Evolutionary conservation across 2,329 filamentous ascomycete genomes (phyloP).

Genomic region (Epicoccum sorghinum): DNA sequence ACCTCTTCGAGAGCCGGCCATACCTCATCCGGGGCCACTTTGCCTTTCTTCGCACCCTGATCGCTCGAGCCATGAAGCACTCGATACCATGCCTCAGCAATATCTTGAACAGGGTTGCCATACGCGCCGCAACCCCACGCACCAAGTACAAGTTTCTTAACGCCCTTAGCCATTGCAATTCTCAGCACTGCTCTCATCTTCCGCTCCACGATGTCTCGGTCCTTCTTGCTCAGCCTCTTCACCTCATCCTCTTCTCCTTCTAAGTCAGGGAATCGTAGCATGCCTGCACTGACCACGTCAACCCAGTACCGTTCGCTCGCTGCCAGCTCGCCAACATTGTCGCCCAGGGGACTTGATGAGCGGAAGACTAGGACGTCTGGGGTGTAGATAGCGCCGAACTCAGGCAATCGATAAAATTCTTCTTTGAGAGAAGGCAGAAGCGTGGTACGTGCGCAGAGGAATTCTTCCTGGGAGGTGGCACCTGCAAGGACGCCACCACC

Average conservation of each 20-base stretch:
- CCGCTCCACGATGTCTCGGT: slow-evolving; percentile 57
- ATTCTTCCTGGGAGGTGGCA: slow-evolving; percentile 66
- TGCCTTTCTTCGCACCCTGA: slow-evolving; percentile 34
- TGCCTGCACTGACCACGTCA: slow-evolving; percentile 64
- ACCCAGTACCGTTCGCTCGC: slow-evolving; percentile 63
- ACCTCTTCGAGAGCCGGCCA: slow-evolving; percentile 59
- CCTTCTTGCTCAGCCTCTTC: slow-evolving; percentile 45
- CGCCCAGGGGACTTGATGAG: slow-evolving; percentile 32
- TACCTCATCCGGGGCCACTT: slow-evolving; percentile 28
- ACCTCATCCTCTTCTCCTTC: slow-evolving; percentile 50
- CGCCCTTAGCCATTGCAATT: slow-evolving; percentile 53
- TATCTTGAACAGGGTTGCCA: slow-evolving; percentile 65
- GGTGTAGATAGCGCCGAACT: slow-evolving; percentile 62
- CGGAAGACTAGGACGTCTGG: slow-evolving; percentile 66
- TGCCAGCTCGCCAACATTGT: slow-evolving; percentile 47
- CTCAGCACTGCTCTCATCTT: slow-evolving; percentile 67
- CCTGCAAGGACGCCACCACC: slow-evolving; percentile 68
- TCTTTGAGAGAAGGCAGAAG: slow-evolving; percentile 64
- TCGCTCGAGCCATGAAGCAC: slow-evolving; percentile 20
- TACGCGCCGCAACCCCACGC: slow-evolving; percentile 71
- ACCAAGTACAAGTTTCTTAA: slow-evolving; percentile 61
- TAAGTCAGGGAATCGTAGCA: slow-evolving; percentile 64
- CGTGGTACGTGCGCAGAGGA: slow-evolving; percentile 66
- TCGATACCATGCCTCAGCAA: slow-evolving; percentile 62
- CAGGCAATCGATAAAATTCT: slow-evolving; percentile 65